phyloP scores from a whole-genome alignment of 139 green algal genomes.

The Trebouxia sp. region DNA sequence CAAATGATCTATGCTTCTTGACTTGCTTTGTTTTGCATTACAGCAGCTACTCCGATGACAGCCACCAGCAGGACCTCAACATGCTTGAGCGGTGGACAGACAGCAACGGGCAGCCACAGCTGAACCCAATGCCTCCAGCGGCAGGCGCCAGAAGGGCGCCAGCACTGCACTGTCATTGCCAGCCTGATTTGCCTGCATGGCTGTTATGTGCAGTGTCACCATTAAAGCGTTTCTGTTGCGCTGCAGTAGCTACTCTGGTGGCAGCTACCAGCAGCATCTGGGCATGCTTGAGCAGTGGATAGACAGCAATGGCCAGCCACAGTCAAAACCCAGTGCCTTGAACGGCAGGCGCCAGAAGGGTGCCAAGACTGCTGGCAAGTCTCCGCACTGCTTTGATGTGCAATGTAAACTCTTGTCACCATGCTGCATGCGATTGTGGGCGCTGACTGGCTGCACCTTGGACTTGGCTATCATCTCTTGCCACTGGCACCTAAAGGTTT shows the following conservation, averaged over 20 bases:
- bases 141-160: conserved; percentile 4
- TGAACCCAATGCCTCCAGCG: background rate
- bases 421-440: too few relatives aligned
- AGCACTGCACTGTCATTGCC: too few relatives aligned
- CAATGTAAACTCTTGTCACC: too few relatives aligned
- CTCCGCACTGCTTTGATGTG: too few relatives aligned
- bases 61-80: conserved; percentile 9
- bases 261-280: conserved; percentile 17
- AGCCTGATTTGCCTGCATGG: too few relatives aligned
- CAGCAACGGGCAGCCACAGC: background rate
- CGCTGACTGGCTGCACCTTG: too few relatives aligned
- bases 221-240: too few relatives aligned
- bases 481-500: too few relatives aligned
- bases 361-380: conserved; percentile 10
- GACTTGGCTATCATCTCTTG: too few relatives aligned
- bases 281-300: conserved; percentile 28
- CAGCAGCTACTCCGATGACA: conserved; percentile 1
- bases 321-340: background rate
- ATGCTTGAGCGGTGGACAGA: conserved; percentile 25
- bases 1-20: too few relatives aligned
- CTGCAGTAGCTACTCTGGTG: conserved; percentile 7
- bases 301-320: background rate
- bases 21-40: too few relatives aligned
- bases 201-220: too few relatives aligned
- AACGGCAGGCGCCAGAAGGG: conserved; percentile 4